Base-by-base conservation (phyloP, 1,284 basidiomycete genomes). In the Vanrija pseudolonga region DNA sequence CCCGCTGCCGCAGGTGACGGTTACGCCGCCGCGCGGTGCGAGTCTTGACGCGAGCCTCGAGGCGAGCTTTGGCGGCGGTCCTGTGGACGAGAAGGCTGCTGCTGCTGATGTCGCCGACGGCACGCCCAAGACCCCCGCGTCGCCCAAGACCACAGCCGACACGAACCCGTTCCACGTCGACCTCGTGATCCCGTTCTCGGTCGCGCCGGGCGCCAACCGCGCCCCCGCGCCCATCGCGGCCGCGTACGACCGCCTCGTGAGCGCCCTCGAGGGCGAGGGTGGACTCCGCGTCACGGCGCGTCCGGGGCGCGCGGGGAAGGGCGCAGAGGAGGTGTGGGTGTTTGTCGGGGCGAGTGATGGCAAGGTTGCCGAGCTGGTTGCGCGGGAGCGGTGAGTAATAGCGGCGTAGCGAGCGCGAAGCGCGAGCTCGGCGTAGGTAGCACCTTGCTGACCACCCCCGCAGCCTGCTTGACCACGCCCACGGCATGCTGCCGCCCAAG, bases 301-400 rank as follows among this genome's bases (percentile, higher is more conserved):
- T 36, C 58, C 56, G 14, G 68, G 66, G 12, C 60, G 63, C n/a
- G 55, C 50, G 2, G 60, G 51, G 9, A 56, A 55, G 38, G 59
- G 82, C 12, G 80, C 87, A 50, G 87, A 88, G 6, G 87, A 94
- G 64, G 71, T 95, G 4, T 80, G 94, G 47, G 78, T 96, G 4
- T 85, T 96, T 58, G 82, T 96, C 15, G 80, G 81, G n/a, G 89
- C 87, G 55, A 84, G 85, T 0, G 78, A 82, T 41, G 77, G 78
- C 39, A 81, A 85, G 53, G 76, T 95, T 11, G 71, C 81, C 36
- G 81, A 82, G 50, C 80, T 95, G 14, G 82, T 87, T 0, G 83
- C 84, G 59, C 79, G 84, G 37, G 91, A 95, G 77, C 78, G 85
- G 90, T 90, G 64, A 70, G 86, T 77, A 22, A 3, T 22, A 43